phyloP scores from a whole-genome alignment of 1,139 yeast species.

The Sugiyamaella castrensis region DNA sequence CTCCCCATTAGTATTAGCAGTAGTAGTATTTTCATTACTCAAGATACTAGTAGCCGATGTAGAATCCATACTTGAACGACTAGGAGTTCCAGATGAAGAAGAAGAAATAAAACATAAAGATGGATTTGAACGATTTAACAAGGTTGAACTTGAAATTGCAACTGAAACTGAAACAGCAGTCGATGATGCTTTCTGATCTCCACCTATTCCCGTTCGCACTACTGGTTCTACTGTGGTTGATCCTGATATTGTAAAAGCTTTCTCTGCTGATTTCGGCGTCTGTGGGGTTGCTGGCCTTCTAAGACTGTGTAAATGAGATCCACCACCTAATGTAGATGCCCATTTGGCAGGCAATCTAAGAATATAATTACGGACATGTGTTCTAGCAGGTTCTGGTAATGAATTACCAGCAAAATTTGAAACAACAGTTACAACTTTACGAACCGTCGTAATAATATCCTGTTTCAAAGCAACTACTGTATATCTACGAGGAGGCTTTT shows the following conservation, averaged over 20 bases:
- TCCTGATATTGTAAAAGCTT: no score
- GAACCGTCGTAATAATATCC: conserved; percentile 84
- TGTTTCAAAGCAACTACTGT: conserved; percentile 54
- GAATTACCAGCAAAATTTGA: conserved; percentile 79
- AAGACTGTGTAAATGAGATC: conserved; percentile 17
- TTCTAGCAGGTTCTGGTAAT: conserved; percentile 78
- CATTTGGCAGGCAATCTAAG: conserved; percentile 70
- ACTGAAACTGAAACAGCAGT: conserved; percentile 8
- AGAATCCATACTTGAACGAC: conserved; percentile 6
- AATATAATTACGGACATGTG: conserved; percentile 76
- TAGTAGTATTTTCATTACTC: neutral
- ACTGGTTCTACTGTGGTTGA: no score
- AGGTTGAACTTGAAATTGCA: conserved; percentile 12
- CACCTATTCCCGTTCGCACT: no score
- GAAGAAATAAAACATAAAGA: neutral
- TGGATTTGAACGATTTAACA: neutral
- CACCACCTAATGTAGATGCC: conserved; percentile 39
- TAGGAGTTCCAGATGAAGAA: neutral
- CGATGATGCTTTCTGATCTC: neutral
- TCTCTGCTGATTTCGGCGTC: conserved; percentile 1
- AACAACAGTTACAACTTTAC: conserved; percentile 79
- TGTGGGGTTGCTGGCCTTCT: conserved; percentile 14
- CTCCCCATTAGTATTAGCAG: neutral
- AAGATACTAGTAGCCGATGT: conserved; percentile 7
- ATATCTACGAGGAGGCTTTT: conserved; percentile 13